These are phyloP conservation scores for barley (Hordeum vulgare) DNA, from an alignment of 176 grass and related monocot genomes.

Conservation along the genomic window MorexV3_pseudomolecules_assembly NC_058519.1:151996321-151996820, in stretches of 20 bases:
- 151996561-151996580: slow-evolving; percentile 91
- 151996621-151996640: not conserved
- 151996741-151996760: slow-evolving; percentile 95
- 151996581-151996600: slow-evolving; percentile 51
- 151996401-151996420: not conserved
- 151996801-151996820: not conserved
- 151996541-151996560: slow-evolving; percentile 97
- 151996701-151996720: slow-evolving; percentile 73
- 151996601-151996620: not conserved
- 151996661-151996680: not conserved
- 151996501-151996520: slow-evolving; percentile 56
- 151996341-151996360: not conserved
- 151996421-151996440: not conserved
- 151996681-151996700: not conserved
- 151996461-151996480: not conserved
- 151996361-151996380: not conserved
- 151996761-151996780: slow-evolving; percentile 94
- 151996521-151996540: slow-evolving; percentile 48
- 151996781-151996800: not conserved
- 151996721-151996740: slow-evolving; percentile 71
- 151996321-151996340: slow-evolving; percentile 1
- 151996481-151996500: slow-evolving; percentile 72
- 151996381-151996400: not conserved
- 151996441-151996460: not conserved
- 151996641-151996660: slow-evolving; percentile 2